A percentile compares a stretch with the other conserved stretches of the same genome.
These are phyloP conservation scores for Ambrosia hybrid DNA, from an alignment of 140 eudicot species.

Conservation along the genomic window DNA sequence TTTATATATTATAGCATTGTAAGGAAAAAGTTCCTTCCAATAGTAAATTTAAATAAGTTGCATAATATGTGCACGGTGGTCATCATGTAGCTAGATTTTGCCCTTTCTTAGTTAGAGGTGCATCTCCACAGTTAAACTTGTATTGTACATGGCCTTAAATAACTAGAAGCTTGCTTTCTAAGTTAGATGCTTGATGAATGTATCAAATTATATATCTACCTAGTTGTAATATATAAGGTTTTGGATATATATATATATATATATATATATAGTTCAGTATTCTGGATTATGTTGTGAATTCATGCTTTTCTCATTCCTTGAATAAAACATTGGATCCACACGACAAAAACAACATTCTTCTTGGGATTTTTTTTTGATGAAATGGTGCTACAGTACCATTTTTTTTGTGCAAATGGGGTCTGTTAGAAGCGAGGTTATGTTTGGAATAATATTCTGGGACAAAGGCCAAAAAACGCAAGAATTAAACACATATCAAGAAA, in stretches of 20 bases:
- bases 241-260: neutral
- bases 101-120: neutral
- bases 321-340: neutral
- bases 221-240: neutral
- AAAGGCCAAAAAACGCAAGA: conserved; percentile 63
- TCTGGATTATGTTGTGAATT: neutral
- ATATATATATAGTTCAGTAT: neutral
- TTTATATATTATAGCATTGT: conserved; percentile 10
- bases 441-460: conserved; percentile 68
- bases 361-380: no score
- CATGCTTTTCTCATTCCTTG: neutral
- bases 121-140: neutral
- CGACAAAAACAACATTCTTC: neutral
- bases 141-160: conserved; percentile 18
- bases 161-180: conserved; percentile 10
- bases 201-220: conserved; percentile 1
- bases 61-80: neutral
- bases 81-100: neutral
- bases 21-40: conserved; percentile 15
- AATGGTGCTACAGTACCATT: no score
- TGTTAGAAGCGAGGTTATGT: conserved; percentile 21
- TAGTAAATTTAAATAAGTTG: conserved; percentile 21
- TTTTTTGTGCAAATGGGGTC: no score
- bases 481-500: neutral
- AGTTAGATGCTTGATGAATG: conserved; percentile 1